A percentile compares a stretch with the other conserved stretches of the same genome.
Conservation (phyloP, 495 filamentous ascomycete genomes). For the Elasticomyces elasticus region DNA sequence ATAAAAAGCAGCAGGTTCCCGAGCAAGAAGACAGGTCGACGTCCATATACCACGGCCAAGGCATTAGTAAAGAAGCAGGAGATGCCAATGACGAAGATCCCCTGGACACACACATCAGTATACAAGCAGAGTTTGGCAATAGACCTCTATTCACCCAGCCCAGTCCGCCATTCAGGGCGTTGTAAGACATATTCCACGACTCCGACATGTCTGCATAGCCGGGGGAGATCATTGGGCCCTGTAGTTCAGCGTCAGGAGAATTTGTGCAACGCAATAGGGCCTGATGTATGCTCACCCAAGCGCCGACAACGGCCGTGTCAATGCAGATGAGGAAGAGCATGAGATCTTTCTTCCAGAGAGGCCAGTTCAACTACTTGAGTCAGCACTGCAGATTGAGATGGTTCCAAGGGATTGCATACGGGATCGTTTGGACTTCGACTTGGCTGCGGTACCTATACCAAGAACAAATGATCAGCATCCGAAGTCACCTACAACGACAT, state of each 20-base stretch:
- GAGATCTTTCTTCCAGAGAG: slow-evolving; percentile 20
- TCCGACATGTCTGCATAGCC: slow-evolving; percentile 32
- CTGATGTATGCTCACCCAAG: slow-evolving; percentile 23
- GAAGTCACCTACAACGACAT: neutral
- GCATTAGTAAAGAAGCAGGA: slow-evolving; percentile 52
- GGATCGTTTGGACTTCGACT: slow-evolving; percentile 5
- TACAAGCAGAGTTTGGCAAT: neutral
- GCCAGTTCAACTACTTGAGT: slow-evolving; percentile 19
- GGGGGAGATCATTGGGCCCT: slow-evolving; percentile 45
- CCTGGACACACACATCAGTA: slow-evolving; percentile 1
- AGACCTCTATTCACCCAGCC: slow-evolving; percentile 27
- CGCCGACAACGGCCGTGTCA: slow-evolving; percentile 44
- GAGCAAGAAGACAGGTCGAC: slow-evolving; percentile 51
- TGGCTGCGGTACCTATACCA: slow-evolving; percentile 10
- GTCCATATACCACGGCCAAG: slow-evolving; percentile 51
- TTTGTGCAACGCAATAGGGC: neutral
- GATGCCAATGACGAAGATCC: slow-evolving; percentile 42
- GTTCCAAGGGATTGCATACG: neutral
- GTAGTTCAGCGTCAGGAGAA: neutral
- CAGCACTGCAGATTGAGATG: slow-evolving; percentile 50
- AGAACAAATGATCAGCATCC: neutral
- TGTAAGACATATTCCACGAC: slow-evolving; percentile 35
- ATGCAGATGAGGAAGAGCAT: slow-evolving; percentile 47
- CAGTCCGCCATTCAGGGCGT: slow-evolving; percentile 33
- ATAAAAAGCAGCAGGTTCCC: slow-evolving; percentile 49